Percentiles rank a stretch among this genome's conserved stretches.
Evolutionary conservation across 768 basidiomycete species (phyloP).

Genomic region (Termitomyces eurrhizus): DNA sequence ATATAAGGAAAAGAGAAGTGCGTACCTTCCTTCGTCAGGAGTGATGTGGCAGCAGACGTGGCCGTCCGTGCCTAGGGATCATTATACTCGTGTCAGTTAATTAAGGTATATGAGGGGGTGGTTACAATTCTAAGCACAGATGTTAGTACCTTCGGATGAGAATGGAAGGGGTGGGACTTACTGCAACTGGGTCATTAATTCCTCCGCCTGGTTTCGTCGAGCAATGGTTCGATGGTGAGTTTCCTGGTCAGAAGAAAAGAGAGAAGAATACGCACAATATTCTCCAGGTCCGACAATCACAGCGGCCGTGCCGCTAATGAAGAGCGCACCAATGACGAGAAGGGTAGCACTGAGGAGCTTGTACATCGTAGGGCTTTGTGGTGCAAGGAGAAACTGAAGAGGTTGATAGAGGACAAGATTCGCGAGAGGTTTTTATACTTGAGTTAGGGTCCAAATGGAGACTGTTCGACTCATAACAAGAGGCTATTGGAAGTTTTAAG

Average conservation of each 20-base stretch:
- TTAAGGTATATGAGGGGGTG: background rate
- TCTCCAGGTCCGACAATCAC: constrained; percentile 1
- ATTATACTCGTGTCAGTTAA: background rate
- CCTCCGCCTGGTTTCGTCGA: constrained; percentile 1
- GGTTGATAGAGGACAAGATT: background rate
- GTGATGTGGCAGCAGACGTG: constrained; percentile 5
- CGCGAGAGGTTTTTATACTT: background rate
- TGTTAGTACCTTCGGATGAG: background rate
- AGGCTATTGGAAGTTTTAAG: too few relatives aligned
- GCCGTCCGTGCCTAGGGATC: background rate
- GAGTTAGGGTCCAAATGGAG: background rate
- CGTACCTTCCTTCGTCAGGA: constrained; percentile 7
- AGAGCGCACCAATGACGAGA: background rate
- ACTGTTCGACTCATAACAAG: background rate
- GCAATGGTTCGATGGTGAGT: background rate
- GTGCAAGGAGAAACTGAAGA: background rate
- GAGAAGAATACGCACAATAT: constrained; percentile 1
- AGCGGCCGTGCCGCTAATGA: background rate
- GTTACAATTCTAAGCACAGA: constrained; percentile 3
- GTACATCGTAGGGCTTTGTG: background rate
- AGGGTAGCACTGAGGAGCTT: background rate
- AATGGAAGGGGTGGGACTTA: background rate
- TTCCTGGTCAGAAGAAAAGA: background rate
- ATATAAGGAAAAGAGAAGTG: background rate
- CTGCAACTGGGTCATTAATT: constrained; percentile 9